phyloP scores from a whole-genome alignment of 768 basidiomycete species.

The Xanthoconium stramineum region DNA sequence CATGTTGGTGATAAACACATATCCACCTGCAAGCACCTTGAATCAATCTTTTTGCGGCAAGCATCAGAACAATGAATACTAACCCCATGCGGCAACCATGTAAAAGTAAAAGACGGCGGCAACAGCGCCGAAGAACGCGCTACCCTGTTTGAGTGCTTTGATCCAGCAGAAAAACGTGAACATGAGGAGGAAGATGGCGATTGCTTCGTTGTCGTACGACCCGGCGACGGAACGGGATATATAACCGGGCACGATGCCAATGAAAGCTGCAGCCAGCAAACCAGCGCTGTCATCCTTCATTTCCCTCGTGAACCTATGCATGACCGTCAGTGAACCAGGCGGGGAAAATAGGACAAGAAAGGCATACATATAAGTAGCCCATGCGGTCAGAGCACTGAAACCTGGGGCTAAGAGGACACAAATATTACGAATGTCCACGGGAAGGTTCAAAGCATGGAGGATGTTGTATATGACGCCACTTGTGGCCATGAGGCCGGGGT shows the following conservation, averaged over 20 bases:
- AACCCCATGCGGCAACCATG: constrained; percentile 99
- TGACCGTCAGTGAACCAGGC: neutral
- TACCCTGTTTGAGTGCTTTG: constrained; percentile 90
- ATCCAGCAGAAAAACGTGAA: constrained; percentile 98
- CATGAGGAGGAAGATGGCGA: constrained; percentile 99
- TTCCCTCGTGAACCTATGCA: constrained; percentile 88
- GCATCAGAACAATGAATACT: constrained; percentile 17
- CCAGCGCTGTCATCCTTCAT: constrained; percentile 95
- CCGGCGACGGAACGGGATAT: constrained; percentile 99
- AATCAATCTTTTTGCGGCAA: constrained; percentile 6
- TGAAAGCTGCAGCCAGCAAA: constrained; percentile 95
- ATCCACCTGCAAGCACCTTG: constrained; percentile 61
- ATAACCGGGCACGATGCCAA: constrained; percentile 96
- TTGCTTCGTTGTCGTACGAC: constrained; percentile 99
- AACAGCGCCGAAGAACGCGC: constrained; percentile 84
- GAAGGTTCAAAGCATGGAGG: constrained; percentile 84
- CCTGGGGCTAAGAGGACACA: constrained; percentile 97
- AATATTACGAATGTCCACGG: constrained; percentile 95
- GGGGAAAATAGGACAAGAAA: neutral
- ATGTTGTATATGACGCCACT: constrained; percentile 95
- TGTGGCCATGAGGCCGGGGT: constrained; percentile 97
- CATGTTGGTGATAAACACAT: constrained; percentile 99
- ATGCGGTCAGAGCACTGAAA: constrained; percentile 94
- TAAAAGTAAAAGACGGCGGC: constrained; percentile 98
- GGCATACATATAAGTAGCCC: constrained; percentile 90